phyloP scores from a whole-genome alignment of 2,329 filamentous ascomycete species.

The Periglandula ipomoeae region DNA sequence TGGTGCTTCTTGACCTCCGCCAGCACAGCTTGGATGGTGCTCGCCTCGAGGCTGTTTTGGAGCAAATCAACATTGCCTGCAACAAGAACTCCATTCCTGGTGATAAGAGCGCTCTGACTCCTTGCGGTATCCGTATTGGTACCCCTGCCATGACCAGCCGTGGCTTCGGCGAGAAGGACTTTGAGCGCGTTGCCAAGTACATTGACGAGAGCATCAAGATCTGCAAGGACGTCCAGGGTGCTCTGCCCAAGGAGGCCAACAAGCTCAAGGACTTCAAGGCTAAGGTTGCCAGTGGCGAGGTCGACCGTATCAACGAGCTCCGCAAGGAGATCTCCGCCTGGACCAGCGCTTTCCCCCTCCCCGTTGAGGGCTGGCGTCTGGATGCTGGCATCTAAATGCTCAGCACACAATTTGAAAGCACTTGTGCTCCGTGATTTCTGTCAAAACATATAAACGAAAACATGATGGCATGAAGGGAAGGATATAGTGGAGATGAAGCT shows the following conservation, averaged over 20 bases:
- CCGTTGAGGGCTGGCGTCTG: slow-evolving; percentile 63
- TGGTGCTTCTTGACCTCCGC: slow-evolving; percentile 92
- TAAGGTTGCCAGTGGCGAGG: slow-evolving; percentile 70
- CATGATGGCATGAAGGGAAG: not conserved
- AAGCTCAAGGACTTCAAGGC: slow-evolving; percentile 99
- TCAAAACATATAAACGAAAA: not conserved
- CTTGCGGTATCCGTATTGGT: slow-evolving; percentile 90
- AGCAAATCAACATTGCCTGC: slow-evolving; percentile 97
- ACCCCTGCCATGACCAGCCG: slow-evolving; percentile 96
- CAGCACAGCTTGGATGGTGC: slow-evolving; percentile 82
- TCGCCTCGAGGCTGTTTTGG: slow-evolving; percentile 88
- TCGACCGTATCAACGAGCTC: slow-evolving; percentile 73
- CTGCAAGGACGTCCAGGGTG: slow-evolving; percentile 75
- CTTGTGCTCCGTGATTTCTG: not conserved
- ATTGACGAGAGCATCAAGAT: slow-evolving; percentile 85
- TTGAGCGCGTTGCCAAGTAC: slow-evolving; percentile 80
- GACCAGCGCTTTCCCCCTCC: slow-evolving; percentile 87
- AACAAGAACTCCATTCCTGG: slow-evolving; percentile 99
- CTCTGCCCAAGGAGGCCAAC: slow-evolving; percentile 92
- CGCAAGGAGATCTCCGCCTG: slow-evolving; percentile 84
- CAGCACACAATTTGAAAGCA: not conserved
- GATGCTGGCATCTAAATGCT: slow-evolving; percentile 46
- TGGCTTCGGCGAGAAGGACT: slow-evolving; percentile 87
- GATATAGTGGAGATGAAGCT: slow-evolving; percentile 1
- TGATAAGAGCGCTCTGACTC: slow-evolving; percentile 93